Evolutionary conservation across 345 rosid species (phyloP), one percentile per base, ranked within the genome.

Genomic region (Salix suchowensis): DNA sequence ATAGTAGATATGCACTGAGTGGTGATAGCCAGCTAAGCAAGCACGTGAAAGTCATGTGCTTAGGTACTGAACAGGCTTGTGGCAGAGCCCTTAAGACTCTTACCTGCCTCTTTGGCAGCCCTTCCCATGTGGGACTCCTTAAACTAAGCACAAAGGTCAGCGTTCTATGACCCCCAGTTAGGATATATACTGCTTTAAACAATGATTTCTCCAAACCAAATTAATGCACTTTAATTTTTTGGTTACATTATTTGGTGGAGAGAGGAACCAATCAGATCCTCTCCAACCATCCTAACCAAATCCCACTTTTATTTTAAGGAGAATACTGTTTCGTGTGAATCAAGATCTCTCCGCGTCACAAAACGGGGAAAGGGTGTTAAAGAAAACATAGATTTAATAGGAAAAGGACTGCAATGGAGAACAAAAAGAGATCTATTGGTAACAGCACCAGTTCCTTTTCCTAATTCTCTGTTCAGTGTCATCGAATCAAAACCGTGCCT

Each of bases 21-120:
- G 72, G 83, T 82, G 85, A 70, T 6, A 72, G 54, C 79, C 80
- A 87, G 84, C 83, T 64, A 55, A 78, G 80, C 71, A 74, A 64
- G 16, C 85, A 81, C 77, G 90, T 87, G 90, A 67, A 80, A 37
- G 58, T 81, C 91, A 88, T 83, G 88, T 88, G 90, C 89, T 84
- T 87, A 74, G 84, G 90, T 78, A 70, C 5, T 21, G 82, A 77
- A 64, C 72, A 70, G 76, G 68, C 75, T 39, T 70, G 69, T 72
- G 78, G 79, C 71, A n/a, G 58, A 23, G 62, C 42, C 54, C 54
- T 21, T 26, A 50, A 50, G 0, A 44, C 61, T 67, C 77, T 74
- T 7, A 65, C 54, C 10, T 67, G 69, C 80, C 82, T 77, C 76
- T 74, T 66, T 24, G 77, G 75, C 72, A 75, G 62, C 71, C 77